Evolutionary conservation across 2,329 filamentous ascomycete genomes (phyloP), one percentile per base, ranked within the genome.

Genomic region (Mycosphaerella sp.): DNA sequence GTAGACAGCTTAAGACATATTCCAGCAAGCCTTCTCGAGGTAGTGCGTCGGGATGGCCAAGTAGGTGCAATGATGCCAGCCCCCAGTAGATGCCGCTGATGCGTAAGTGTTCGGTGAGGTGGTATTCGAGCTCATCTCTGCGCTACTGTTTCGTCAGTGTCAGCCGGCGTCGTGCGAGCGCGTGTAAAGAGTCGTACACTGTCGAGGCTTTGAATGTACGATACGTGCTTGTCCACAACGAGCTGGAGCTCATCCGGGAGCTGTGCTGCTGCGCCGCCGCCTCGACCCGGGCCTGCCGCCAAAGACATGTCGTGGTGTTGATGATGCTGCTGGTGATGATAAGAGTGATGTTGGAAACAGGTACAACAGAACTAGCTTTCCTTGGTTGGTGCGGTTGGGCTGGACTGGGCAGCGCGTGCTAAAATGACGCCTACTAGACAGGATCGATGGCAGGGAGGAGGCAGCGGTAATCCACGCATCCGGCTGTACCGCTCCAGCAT

Each of bases 51-150:
- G 91, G 89, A 53, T 81, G 85, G 46, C 84, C 82, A 55, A 98
- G 82, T 29, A 97, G 79, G 75, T 95, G 87, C 40, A 97, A 80
- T 6, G 92, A 86, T 6, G 85, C 93, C 54, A 98, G 74, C 11
- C 93, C 93, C 93, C 93, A 98, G 73, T 98, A 98, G 45, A 98
- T 81, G 43, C 93, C 93, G 70, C 93, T 96, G 54, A 98, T 80
- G 57, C 93, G 89, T 62, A 98, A 79, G 70, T 98, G 93, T 73
- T 98, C 92, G 11, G 93, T 98, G 69, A 97, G 79, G 87, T 92
- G 96, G 76, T 97, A 98, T 72, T 96, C 90, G 64, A 95, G 84
- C 73, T 96, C 89, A 77, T 97, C 90, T 75, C 87, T 90, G 69
- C 87, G 85, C 83, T 86, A 74, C 61, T 63, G 51, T 51, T 45